Conservation (phyloP, 495 filamentous ascomycete genomes). For the Lasiosphaeria ovina region DNA sequence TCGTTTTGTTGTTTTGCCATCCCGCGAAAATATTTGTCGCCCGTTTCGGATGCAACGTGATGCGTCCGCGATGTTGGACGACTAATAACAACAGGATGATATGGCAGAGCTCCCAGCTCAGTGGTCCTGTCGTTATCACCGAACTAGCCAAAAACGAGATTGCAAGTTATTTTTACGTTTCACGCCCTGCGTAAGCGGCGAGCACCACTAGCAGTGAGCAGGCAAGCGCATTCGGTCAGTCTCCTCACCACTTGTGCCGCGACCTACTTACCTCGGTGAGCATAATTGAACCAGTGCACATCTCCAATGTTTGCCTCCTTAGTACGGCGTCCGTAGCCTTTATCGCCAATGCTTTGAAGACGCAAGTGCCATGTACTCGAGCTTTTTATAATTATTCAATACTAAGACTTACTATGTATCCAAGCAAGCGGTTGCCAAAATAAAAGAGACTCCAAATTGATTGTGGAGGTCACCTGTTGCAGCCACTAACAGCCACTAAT, state of each 20-base stretch:
- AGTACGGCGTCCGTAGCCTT: too few relatives aligned
- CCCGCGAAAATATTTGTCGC: constrained; percentile 7
- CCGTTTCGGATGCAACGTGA: constrained; percentile 25
- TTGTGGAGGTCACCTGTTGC: too few relatives aligned
- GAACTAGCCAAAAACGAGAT: not conserved
- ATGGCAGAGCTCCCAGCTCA: constrained; percentile 6
- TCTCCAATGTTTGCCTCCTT: too few relatives aligned
- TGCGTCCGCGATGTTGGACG: constrained; percentile 10
- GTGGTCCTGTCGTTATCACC: constrained; percentile 13
- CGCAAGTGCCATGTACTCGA: too few relatives aligned
- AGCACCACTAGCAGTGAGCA: not conserved
- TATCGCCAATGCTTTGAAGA: too few relatives aligned
- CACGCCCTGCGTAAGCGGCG: not conserved
- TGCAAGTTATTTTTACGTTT: constrained; percentile 8
- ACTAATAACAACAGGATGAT: not conserved
- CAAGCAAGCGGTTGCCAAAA: too few relatives aligned
- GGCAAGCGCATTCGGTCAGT: not conserved
- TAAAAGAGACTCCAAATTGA: too few relatives aligned
- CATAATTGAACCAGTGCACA: not conserved
- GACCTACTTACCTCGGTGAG: not conserved
- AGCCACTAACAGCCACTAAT: too few relatives aligned
- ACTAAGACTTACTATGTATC: too few relatives aligned
- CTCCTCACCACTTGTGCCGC: not conserved
- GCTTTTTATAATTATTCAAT: too few relatives aligned
- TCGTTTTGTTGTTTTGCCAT: constrained; percentile 7